Base-by-base conservation (phyloP, 495 filamentous ascomycete species). In the Aspergillus heteromorphus region DNA sequence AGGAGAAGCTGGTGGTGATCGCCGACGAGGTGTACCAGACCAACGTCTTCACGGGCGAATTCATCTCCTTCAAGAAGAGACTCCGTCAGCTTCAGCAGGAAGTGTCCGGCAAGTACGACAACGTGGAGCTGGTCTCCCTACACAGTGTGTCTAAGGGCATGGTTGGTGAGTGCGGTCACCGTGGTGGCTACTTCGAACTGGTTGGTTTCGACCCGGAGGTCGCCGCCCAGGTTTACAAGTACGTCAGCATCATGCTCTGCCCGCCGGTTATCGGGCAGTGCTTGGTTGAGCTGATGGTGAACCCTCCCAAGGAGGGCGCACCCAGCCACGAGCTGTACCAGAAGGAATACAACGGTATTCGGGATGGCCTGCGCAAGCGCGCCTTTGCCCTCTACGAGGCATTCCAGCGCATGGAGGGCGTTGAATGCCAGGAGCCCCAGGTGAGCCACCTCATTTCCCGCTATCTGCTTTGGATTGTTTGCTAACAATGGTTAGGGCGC, bases 1-100 rank as follows among this genome's bases (percentile, higher is more conserved):
- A 92, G 68, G 82, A 97, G 75, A 84, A 85, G 51, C 80, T 98
- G 14, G 91, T 97, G 13, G 75, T 97, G 38, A 76, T 98, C 38
- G 93, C 95, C 52, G 93, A 98, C 62, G 93, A 98, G 72, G 93
- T 98, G 7, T 98, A 98, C 81, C 93, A 98, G 73, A 97, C 95
- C 65, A 98, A 98, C 69, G 87, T 98, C 60, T 98, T 97, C 74
- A 66, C 85, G 42, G 95, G 95, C 65, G 78, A 92, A 62, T 97
- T 97, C 76, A 83, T 88, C 69, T 92, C 87, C 51, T 97, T 98
- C 84, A 96, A 97, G 77, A 85, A 88, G 63, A 83, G 86, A 31
- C 83, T 98, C 11, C 83, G 92, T 18, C 85, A 87, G 61, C 71
- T 97, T 41, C 95, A 97, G 70, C 79, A 87, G 65, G 82, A 86